These are phyloP conservation scores for Chlorophyllum brunneum DNA, from an alignment of 768 basidiomycete genomes.

Conservation along the genomic window DNA sequence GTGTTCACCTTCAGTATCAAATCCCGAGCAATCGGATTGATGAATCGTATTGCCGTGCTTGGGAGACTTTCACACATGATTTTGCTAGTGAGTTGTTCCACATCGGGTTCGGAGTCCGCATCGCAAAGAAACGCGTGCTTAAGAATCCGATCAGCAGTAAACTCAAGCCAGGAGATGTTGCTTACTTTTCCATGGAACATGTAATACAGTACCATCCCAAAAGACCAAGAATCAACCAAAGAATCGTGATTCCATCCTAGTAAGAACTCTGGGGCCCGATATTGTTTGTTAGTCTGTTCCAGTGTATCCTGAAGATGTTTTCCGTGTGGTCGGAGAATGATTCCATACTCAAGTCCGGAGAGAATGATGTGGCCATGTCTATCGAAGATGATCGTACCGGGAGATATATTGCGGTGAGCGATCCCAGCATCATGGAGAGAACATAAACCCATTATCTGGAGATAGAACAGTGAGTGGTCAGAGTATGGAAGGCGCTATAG, in stretches of 20 bases:
- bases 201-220: conserved; percentile 49
- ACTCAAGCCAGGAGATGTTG: not conserved
- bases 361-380: conserved; percentile 43
- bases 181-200: conserved; percentile 46
- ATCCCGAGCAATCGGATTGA: conserved; percentile 33
- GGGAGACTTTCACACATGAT: not conserved
- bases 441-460: conserved; percentile 38
- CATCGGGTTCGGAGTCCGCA: conserved; percentile 12
- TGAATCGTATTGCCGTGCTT: conserved; percentile 19
- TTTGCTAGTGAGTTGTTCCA: not conserved
- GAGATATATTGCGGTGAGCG: conserved; percentile 42
- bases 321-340: conserved; percentile 14
- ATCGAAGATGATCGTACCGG: conserved; percentile 41
- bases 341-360: conserved; percentile 34
- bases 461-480: not conserved
- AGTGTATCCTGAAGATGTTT: conserved; percentile 3
- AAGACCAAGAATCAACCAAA: conserved; percentile 57
- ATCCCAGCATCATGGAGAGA: conserved; percentile 43
- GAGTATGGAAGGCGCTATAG: not conserved
- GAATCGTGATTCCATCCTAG: conserved; percentile 52
- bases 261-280: conserved; percentile 50
- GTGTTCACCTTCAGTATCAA: conserved; percentile 42
- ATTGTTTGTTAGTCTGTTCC: conserved; percentile 17
- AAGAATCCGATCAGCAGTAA: not conserved
- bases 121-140: conserved; percentile 39